Base-by-base conservation (phyloP, 129 eudicot genomes). In the Solidago caesia region DNA sequence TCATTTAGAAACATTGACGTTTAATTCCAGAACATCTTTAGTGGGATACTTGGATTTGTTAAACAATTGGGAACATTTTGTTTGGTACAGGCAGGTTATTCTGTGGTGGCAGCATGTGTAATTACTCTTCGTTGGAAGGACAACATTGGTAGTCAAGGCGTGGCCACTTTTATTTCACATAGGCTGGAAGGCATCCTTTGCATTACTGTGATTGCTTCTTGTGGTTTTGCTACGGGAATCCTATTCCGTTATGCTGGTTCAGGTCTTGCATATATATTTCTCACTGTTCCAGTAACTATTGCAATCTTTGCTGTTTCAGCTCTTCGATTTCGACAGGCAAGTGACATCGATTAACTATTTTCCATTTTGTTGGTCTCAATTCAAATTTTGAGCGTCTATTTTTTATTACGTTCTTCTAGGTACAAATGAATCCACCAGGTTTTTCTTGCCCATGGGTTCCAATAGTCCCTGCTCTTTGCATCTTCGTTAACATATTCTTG, bases 371-470 rank as follows among this genome's bases (percentile, higher is more conserved):
- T 7, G 71, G 39, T 41, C 49, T 25, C 10, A 16, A 6, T 6
- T 43, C 52, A 59, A 45, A 21, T 73, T 73, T 33, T 63, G 46
- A 7, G 26, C 66, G 42, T 45, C 57, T 46, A 55, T 76, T 73
- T 66, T 58, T 2, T 69, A 39, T 70, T 71, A 71, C 10, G 6
- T 29, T 45, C 72, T 71, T 70, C 77, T 80, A 94, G 97, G 89
- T 41, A 45, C 88, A 90, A 64, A 26, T 79, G 26, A 70, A 68
- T 58, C 81, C 91, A 73, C 82, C 88, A 8, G 97, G 97, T 52
- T 94, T 94, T 72, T 91, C 98, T 53, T 94, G 98, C 81, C 98
- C 97, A 44, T 89, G 93, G 85, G 96, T 94, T 82, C 98, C 98
- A 49, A 75, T 82, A 62, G 81, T 94, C 59, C 97, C 98, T 43